Base-by-base conservation (phyloP, 129 eudicot species). In the Ambrosia trifida region DNA sequence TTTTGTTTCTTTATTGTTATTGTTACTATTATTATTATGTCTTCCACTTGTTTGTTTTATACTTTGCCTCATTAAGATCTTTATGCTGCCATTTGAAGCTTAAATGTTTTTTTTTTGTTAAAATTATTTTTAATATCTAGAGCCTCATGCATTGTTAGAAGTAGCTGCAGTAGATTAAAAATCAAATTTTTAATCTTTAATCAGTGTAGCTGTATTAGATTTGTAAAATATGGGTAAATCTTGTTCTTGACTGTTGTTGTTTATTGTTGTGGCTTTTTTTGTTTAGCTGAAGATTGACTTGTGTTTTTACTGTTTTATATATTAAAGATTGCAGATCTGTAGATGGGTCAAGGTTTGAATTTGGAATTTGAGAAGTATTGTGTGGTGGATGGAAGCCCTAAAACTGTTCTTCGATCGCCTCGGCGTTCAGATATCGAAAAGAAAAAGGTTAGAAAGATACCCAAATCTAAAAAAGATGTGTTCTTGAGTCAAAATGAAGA, bases 331-430 rank as follows among this genome's bases (percentile, higher is more conserved):
- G 77, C 82, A 78, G 82, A 78, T 70, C 72, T 78, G 58, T 70
- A 70, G 47, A 78, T 84, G 87, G 83, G 70, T 69, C 78, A 53
- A 79, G 82, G 68, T 31, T 78, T 86, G 86, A 89, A 91, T 62
- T 72, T 91, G 75, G 97, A 91, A 30, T 91, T 91, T 77, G 96
- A 91, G 62, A 91, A 86, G 73, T 86, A 88, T 59, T 91, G 97
- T 76, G 80, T 86, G 56, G 80, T 91, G 32, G 97, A 83, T 83
- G 87, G 89, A 77, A 91, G 97, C 64, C 97, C 97, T 4, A 79
- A 85, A 41, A 88, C 96, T 46, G 97, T 91, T 66, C 96, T 91
- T 68, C 91, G 79, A 43, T 76, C 89, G 50, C 83, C 85, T 24
- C 79, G 77, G 6, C 73, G 14, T 46, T 76, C 88, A 11, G 84